Conservation (phyloP, 176 grass and related monocot species). For the Musa schizocarpa region DNA sequence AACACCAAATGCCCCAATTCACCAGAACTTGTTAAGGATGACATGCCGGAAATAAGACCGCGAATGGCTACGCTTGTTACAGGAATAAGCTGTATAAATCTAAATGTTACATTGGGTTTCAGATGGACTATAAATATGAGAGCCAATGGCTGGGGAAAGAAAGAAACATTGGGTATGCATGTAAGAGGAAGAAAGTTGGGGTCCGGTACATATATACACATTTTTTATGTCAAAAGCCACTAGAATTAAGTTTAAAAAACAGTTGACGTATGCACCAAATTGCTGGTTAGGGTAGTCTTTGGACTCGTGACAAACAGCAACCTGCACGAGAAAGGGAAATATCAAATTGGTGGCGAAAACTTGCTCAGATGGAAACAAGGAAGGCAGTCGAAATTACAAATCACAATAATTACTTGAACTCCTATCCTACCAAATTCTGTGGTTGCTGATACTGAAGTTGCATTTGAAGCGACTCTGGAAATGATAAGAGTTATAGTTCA, state of each 20-base stretch:
- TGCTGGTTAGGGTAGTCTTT: neutral
- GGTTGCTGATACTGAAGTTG: neutral
- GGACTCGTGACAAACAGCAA: neutral
- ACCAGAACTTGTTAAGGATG: too few relatives aligned
- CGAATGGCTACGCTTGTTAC: neutral
- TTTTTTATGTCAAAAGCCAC: neutral
- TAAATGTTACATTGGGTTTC: neutral
- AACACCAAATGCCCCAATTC: too few relatives aligned
- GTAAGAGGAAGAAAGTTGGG: neutral
- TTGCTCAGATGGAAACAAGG: neutral
- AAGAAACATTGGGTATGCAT: neutral
- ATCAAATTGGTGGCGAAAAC: neutral
- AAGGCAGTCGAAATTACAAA: too few relatives aligned
- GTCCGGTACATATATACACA: neutral
- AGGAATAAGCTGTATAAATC: constrained; percentile 6
- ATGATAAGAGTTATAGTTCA: neutral
- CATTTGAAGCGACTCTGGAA: too few relatives aligned
- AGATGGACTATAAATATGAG: neutral
- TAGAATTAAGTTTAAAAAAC: neutral
- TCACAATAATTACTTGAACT: neutral
- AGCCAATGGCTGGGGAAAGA: neutral
- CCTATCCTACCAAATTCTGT: neutral
- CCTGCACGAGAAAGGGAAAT: neutral
- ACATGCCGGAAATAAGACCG: neutral
- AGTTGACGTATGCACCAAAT: neutral